phyloP scores from a whole-genome alignment of 169 alveolate species.

The Toxoplasma gondii region DNA sequence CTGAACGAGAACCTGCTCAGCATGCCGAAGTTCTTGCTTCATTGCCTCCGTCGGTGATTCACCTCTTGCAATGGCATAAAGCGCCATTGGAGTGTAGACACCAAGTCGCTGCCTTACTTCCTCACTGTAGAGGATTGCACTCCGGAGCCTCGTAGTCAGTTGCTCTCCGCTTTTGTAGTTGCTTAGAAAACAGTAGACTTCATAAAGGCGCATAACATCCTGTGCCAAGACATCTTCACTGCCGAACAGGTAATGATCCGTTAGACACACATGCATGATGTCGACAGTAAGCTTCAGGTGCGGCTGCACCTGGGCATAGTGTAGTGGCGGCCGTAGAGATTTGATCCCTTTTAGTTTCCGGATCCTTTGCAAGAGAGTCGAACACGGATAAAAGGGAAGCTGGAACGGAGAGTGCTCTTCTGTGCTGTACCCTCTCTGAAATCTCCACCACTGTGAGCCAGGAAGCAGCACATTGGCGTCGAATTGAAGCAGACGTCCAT shows the following conservation, averaged over 20 bases:
- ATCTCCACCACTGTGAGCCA: constrained; percentile 21
- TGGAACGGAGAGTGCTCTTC: neutral
- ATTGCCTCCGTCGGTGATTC: constrained; percentile 7
- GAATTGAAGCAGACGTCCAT: constrained; percentile 39
- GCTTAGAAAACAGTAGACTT: constrained; percentile 39
- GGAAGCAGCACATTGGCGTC: constrained; percentile 11
- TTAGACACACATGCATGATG: constrained; percentile 49
- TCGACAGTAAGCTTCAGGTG: constrained; percentile 37
- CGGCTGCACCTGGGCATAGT: constrained; percentile 18
- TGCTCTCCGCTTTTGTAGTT: constrained; percentile 55
- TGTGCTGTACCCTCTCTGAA: neutral
- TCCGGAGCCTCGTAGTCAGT: constrained; percentile 53
- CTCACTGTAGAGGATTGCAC: constrained; percentile 30
- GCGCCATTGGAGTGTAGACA: neutral
- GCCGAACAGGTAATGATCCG: constrained; percentile 47
- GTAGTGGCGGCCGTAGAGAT: constrained; percentile 29
- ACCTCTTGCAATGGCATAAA: constrained; percentile 6
- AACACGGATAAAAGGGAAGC: constrained; percentile 20
- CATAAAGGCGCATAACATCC: constrained; percentile 39
- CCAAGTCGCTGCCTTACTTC: constrained; percentile 52
- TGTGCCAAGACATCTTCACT: constrained; percentile 55
- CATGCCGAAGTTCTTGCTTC: constrained; percentile 27
- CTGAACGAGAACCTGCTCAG: neutral
- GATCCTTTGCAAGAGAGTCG: neutral
- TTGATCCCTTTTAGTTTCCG: constrained; percentile 39